Base-by-base conservation (phyloP, 257 asterid species). In the Nicotiana otophora region DNA sequence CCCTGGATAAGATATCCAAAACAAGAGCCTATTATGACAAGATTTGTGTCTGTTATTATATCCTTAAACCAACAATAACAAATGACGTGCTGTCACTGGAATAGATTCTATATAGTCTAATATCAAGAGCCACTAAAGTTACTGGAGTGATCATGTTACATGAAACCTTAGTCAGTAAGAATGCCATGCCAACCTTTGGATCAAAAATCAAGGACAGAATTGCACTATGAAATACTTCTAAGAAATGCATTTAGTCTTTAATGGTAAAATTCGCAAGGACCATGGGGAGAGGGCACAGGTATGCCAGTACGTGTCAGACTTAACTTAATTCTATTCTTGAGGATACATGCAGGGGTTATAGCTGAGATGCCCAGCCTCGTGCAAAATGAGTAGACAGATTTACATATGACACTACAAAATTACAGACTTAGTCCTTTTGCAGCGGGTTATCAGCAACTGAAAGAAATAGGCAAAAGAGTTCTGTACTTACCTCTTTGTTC, bases 401-500 rank as follows among this genome's bases (percentile, higher is more conserved):
- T 51, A 74, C 63, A 26, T 26, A 51, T 75, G 28, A 46, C 17
- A 75, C 17, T 26, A 51, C 14, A 75, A 75, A 75, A 26, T 14
- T 75, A 28, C 42, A 46, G 28, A 28, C 16, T 75, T 26, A 1
- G 80, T 74, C 26, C 63, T 26, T 58, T 16, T 28, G 28, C 63
- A 75, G 42, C n/a, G 80, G 11, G 28, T 75, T 16, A 51, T 26
- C 80, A 26, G 46, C 80, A 51, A 48, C 80, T 1, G 60, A 19
- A 10, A 55, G 64, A 63, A 53, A 28, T 42, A 8, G 67, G 48
- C 77, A 66, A 81, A 55, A 55, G 2, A 53, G 4, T 65, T 30
- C 19, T 51, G 81, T 84, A 87, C 93, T 81, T 64, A 95, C 98
- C 97, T 86, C 92, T 86, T 89, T 92, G 91, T 84, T 90, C 87